Base-by-base conservation (phyloP, 164 flowering plant species). In the Euptelea pleiosperma region DNA sequence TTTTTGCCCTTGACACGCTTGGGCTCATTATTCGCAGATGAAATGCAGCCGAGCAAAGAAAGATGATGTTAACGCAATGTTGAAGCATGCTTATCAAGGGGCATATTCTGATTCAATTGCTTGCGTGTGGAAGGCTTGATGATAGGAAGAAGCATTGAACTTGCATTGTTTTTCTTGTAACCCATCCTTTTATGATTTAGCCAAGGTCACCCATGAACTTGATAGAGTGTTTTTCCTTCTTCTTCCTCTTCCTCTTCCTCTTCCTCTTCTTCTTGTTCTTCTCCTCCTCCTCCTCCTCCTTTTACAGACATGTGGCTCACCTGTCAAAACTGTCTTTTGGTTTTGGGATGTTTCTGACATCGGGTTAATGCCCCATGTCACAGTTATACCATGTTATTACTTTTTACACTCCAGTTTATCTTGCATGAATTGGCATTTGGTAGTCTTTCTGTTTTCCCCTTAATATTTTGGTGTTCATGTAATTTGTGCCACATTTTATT, bases 21-120 rank as follows among this genome's bases (percentile, higher is more conserved):
- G 56, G 60, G 60, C 64, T 72, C 66, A 57, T 58, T 61, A 61
- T 64, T 71, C 68, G 72, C 76, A 72, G 76, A 72, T 68, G 34
- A 52, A 44, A 33, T 43, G 46, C 49, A 29, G 55, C 58, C 30
- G 58, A 51, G 30, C 35, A 55, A 46, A 59, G 35, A 48, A 8
- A 52, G 58, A 46, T 52, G 40, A 34, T 36, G 34, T 52, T 49
- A 40, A 43, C 48, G 49, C 43, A 58, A 22, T 33, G 25, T 43
- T 56, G 66, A 25, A 29, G 62, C 30, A 57, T 41, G 19, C 50
- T 26, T n/a, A 2, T 25, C 10, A 19, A 16, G 48, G 46, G 12
- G 43, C 46, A n/a, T 15, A 33, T 21, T 45, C 19, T 33, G 26
- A 24, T 44, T 57, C 19, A 26, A 15, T 42, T 29, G 11, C 48